These are phyloP conservation scores for Euphrasia confusa DNA, from an alignment of 257 asterid genomes.

Conservation along the genomic window DNA sequence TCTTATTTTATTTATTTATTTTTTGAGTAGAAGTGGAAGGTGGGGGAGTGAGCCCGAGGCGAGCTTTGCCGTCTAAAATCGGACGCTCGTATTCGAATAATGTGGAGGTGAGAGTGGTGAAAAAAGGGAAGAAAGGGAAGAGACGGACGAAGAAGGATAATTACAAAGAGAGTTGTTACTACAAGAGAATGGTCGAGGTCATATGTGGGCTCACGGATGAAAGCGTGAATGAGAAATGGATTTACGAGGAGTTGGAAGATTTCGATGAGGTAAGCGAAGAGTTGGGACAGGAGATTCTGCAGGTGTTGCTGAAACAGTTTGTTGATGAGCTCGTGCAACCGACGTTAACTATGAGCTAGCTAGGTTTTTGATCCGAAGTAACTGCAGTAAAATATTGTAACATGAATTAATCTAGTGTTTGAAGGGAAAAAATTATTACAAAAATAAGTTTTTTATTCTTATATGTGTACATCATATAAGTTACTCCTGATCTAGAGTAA, in stretches of 20 bases:
- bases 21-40: not conserved
- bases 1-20: no score
- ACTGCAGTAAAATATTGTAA: no score
- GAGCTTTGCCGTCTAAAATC: not conserved
- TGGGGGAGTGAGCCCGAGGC: not conserved
- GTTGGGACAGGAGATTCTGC: constrained; percentile 40
- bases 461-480: no score
- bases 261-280: constrained; percentile 38
- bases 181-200: constrained; percentile 29
- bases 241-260: constrained; percentile 22
- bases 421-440: no score
- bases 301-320: constrained; percentile 33
- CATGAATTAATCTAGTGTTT: no score
- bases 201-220: constrained; percentile 36
- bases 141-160: constrained; percentile 18
- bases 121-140: constrained; percentile 11
- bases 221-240: constrained; percentile 36
- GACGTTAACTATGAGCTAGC: no score
- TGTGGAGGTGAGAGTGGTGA: constrained; percentile 13
- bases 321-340: constrained; percentile 34
- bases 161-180: constrained; percentile 10
- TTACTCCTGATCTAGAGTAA: no score
- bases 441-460: no score
- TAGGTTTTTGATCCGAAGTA: no score
- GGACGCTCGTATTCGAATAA: constrained; percentile 1